Evolutionary conservation across 306 rosid genomes (phyloP), one percentile per base, ranked within the genome.

Genomic region (Begonia fuchsioides): DNA sequence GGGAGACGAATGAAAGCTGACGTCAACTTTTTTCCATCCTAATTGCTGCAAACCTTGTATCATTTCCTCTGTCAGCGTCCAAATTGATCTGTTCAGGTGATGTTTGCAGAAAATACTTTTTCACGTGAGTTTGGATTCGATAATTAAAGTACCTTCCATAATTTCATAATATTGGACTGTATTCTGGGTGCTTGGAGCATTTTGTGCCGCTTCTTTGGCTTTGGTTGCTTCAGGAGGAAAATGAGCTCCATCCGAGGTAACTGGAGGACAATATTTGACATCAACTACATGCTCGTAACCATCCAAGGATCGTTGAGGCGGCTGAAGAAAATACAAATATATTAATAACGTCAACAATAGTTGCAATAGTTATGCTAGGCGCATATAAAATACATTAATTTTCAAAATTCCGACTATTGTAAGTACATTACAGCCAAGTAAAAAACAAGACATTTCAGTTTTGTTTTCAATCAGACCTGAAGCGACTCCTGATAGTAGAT

Each of bases 271-370:
- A 59, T 81, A 79, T 38, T 79, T 94, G 47, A 85, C 92, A 41
- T 75, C 94, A 44, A 90, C 97, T 39, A 90, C 92, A 54, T 90
- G 97, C 68, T 75, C 68, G 79, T 84, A 90, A 50, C 95, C 95
- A 67, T 74, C 95, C 78, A 90, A 69, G 46, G 94, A 90, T 52
- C 68, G 64, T 44, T 72, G 78, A 56, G 94, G 82, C 49, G 92
- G 92, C 95, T 90, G 60, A 26, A 26, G 35, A 6, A 26, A 26
- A 26, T 26, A 8, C 35, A 26, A 26, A 26, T 26, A 26, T 26
- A 26, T 26, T 26, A 26, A 26, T 26, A 26, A 2, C 8, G 35
- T 4, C 35, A 26, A 26, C 35, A 26, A 26, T 1, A 26, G 7
- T 26, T 4, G 35, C 7, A 26, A 26, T 4, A 26, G 7, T 26